A percentile compares a stretch with the other conserved stretches of the same genome.
Conservation (phyloP, 2,329 filamentous ascomycete species). For the Acephala macrosclerotiorum region DNA sequence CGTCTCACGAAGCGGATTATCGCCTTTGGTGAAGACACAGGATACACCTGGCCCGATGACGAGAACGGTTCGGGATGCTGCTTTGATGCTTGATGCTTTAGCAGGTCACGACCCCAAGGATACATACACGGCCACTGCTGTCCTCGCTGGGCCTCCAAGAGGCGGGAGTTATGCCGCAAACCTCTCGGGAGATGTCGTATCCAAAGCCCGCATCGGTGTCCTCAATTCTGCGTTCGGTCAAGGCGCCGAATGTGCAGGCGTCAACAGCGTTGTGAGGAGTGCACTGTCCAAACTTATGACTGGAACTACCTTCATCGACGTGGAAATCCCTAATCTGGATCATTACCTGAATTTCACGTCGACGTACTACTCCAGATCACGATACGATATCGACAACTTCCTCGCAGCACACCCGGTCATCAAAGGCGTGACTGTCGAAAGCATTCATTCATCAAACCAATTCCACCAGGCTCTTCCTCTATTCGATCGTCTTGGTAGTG, state of each 20-base stretch:
- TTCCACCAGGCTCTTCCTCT: slow-evolving; percentile 28
- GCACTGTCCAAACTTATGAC: slow-evolving; percentile 31
- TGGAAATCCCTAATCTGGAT: slow-evolving; percentile 40
- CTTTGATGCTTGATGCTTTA: slow-evolving; percentile 43
- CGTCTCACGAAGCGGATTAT: slow-evolving; percentile 38
- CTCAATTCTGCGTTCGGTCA: slow-evolving; percentile 41
- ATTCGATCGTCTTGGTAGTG: slow-evolving; percentile 18
- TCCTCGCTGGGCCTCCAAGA: slow-evolving; percentile 35
- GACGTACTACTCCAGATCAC: slow-evolving; percentile 39
- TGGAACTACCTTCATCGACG: slow-evolving; percentile 39
- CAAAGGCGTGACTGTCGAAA: slow-evolving; percentile 27
- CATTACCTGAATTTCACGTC: slow-evolving; percentile 38
- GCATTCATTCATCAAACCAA: slow-evolving; percentile 17
- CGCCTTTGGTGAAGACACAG: slow-evolving; percentile 39
- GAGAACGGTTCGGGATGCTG: slow-evolving; percentile 42
- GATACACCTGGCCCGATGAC: slow-evolving; percentile 45
- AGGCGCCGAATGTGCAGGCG: slow-evolving; percentile 33
- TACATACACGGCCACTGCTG: slow-evolving; percentile 38
- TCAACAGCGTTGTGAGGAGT: slow-evolving; percentile 36
- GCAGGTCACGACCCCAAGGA: slow-evolving; percentile 42
- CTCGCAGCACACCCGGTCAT: slow-evolving; percentile 48
- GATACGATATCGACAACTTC: slow-evolving; percentile 44
- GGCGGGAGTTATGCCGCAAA: slow-evolving; percentile 42
- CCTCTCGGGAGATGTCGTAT: slow-evolving; percentile 31
- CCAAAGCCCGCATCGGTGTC: slow-evolving; percentile 39